Evolutionary conservation across 495 filamentous ascomycete genomes (phyloP), one percentile per base, ranked within the genome.

Genomic region (Hypoxylon lienhwacheense): DNA sequence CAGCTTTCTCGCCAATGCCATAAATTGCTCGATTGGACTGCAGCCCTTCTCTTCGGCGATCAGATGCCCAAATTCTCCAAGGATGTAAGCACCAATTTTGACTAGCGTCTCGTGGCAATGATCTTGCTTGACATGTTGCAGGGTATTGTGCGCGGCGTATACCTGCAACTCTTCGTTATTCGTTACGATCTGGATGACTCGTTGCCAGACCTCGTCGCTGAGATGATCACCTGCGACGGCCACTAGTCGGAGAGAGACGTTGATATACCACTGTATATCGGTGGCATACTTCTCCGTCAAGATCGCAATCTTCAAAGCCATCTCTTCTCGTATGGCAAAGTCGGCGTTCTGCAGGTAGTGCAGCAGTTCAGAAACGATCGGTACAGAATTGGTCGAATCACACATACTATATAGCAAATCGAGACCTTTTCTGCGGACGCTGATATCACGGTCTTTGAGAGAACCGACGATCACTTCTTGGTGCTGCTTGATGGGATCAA

Each of bases 381-480:
- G 85, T 47, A 86, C 86, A 4, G 95, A 89, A 70, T 97, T 99
- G 2, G 85, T 85, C 25, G 86, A 81, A 67, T 99, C 95, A 69
- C 95, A 99, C 95, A 99, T 99, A 81, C 95, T 97, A 80, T 99
- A 99, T 16, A 99, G 80, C 46, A 99, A 73, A 71, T 99, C 95
- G 33, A 99, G 79, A 16, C 90, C 95, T 68, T 99, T 97, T 45
- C 95, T 84, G 39, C 95, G 83, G 6, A 99, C 95, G 65, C 90
- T 97, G 63, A 99, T 99, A 71, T 99, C 95, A 26, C 95, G 77
- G 70, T 99, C 95, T 64, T 92, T 85, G 5, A 99, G 82, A 0
- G 93, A 95, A 11, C 89, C 89, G 25, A 97, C 81, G 51, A 99
- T 99, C 43, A 96, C 90, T 53, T 85, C 89, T 65, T 97, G 95